Base-by-base conservation (phyloP, 306 rosid species). In the Castanospermum australe region DNA sequence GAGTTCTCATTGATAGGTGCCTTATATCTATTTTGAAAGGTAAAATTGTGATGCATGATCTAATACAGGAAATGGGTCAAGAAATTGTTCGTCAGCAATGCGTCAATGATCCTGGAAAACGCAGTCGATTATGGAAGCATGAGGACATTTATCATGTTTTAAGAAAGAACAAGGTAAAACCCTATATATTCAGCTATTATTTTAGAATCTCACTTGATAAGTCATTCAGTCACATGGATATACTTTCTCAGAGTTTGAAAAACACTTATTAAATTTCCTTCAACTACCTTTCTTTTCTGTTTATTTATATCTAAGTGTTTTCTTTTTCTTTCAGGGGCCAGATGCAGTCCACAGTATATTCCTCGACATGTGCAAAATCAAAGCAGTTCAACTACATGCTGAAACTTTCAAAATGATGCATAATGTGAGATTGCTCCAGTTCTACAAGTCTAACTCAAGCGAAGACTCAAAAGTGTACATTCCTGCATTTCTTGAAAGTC, bases 11-110 rank as follows among this genome's bases (percentile, higher is more conserved):
- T 47, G 81, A 82, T 6, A 82, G 44, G 42, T 5, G 78, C 1
- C 67, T 76, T 6, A 48, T 82, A 60, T 60, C 68, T 17, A 5
- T 33, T 62, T 47, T 5, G 2, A 6, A 28, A 1, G 45, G 42
- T 39, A n/a, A 3, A 21, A 25, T 81, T 5, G 45, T 47, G 73
- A 81, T 84, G 87, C 90, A 84, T 38, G 87, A 82, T 45, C 57
- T 45, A n/a, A 61, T 87, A 36, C 70, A 72, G 5, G 17, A 72
- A 45, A 66, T 79, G 81, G 88, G 84, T 2, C 52, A 24, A 36
- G 79, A 44, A 21, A 79, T 87, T 41, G 83, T 87, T 71, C 69
- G 25, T 0, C 33, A 4, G 20, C 35, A 87, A 48, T 42, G 69
- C 2, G 5, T 8, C 5, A 5, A 5, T 2, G 30, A 84, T 6